These are phyloP conservation scores for Alternaria triticina DNA, from an alignment of 2,329 filamentous ascomycete species.

Conservation along the genomic window DNA sequence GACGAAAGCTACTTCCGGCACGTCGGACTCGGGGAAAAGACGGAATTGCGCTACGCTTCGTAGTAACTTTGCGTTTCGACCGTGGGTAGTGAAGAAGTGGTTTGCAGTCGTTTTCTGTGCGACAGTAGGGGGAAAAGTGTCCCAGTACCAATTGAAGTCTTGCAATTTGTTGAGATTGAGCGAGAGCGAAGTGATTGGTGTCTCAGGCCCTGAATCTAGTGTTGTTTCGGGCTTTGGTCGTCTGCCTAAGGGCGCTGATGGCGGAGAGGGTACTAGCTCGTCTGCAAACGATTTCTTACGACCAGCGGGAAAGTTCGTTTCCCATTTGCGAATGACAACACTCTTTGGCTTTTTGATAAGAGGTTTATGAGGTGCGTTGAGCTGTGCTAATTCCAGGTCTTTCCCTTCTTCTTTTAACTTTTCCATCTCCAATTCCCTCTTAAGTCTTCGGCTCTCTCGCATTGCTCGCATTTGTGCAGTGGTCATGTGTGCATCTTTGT, in stretches of 20 bases:
- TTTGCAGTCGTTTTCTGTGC: slow-evolving; percentile 51
- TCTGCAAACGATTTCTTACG: not conserved
- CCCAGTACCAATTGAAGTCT: slow-evolving; percentile 45
- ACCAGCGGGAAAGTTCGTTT: not conserved
- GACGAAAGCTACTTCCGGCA: slow-evolving; percentile 70
- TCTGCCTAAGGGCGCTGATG: slow-evolving; percentile 16
- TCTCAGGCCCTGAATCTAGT: slow-evolving; percentile 2
- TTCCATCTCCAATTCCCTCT: not conserved
- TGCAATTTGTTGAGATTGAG: slow-evolving; percentile 10
- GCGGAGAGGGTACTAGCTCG: slow-evolving; percentile 16
- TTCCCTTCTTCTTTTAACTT: not conserved
- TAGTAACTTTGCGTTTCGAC: slow-evolving; percentile 58
- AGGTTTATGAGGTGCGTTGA: not conserved
- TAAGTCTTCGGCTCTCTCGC: not conserved
- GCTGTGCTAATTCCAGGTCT: not conserved
- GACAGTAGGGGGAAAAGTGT: slow-evolving; percentile 33
- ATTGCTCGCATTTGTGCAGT: not conserved
- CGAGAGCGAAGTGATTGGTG: slow-evolving; percentile 3
- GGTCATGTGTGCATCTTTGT: not conserved
- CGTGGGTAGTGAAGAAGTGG: slow-evolving; percentile 51
- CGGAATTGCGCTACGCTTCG: slow-evolving; percentile 68
- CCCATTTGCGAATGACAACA: not conserved
- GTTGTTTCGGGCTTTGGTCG: not conserved
- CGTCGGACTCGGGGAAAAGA: slow-evolving; percentile 59
- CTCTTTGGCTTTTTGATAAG: not conserved